Evolutionary conservation across 176 grass and related monocot species (phyloP).

Genomic region (Oryza brachyantha): DNA sequence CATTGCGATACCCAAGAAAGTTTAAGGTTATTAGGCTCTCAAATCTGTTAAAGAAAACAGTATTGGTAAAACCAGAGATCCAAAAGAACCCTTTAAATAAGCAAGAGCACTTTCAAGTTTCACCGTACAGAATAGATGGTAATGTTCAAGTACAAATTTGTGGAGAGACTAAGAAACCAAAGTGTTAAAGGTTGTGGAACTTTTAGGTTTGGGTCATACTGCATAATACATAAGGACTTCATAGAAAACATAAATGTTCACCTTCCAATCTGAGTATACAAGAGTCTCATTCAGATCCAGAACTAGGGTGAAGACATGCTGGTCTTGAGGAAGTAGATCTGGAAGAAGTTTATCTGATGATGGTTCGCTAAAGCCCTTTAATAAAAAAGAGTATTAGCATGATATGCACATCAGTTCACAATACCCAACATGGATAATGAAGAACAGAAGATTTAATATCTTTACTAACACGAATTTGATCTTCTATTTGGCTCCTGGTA

Average conservation of each 20-base stretch:
- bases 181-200: neutral
- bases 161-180: neutral
- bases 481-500: slow-evolving; percentile 75
- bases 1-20: neutral
- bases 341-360: slow-evolving; percentile 98
- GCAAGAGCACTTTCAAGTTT: neutral
- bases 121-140: neutral
- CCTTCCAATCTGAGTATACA: slow-evolving; percentile 98
- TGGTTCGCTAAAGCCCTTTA: slow-evolving; percentile 89
- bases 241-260: slow-evolving; percentile 24
- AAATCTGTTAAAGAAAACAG: neutral
- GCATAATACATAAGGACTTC: neutral
- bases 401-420: slow-evolving; percentile 16
- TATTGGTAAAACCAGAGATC: neutral
- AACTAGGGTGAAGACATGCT: slow-evolving; percentile 92
- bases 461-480: slow-evolving; percentile 77
- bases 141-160: neutral
- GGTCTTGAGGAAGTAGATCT: slow-evolving; percentile 86
- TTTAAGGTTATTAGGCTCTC: neutral
- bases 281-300: slow-evolving; percentile 96
- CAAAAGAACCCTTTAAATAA: neutral
- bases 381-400: slow-evolving; percentile 20
- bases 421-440: slow-evolving; percentile 22
- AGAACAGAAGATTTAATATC: slow-evolving; percentile 15
- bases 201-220: neutral